Percentiles rank a stretch among this genome's conserved stretches.
Evolutionary conservation across 2,329 filamentous ascomycete genomes (phyloP).

Genomic region (Ophiostoma quercus): DNA sequence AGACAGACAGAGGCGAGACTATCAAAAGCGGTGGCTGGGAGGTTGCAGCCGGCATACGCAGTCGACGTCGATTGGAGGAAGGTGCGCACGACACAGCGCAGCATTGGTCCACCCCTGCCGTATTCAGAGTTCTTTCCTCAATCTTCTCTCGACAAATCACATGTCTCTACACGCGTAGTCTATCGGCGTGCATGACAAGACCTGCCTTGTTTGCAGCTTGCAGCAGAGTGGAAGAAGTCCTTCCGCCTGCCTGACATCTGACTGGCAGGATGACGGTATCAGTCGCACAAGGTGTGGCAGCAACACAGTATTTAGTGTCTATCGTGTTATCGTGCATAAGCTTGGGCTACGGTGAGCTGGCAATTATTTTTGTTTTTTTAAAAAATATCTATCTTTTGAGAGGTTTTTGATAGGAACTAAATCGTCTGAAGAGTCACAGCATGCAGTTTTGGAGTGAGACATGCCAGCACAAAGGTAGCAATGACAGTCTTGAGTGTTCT

Average conservation of each 20-base stretch:
- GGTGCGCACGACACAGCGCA: background rate
- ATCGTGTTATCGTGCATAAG: background rate
- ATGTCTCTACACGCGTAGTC: conserved; percentile 20
- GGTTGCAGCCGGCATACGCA: conserved; percentile 4
- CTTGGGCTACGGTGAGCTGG: background rate
- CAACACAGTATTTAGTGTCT: background rate
- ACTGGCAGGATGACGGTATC: conserved; percentile 4
- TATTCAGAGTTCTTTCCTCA: too few relatives aligned
- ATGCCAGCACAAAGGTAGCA: background rate
- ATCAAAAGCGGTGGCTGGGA: conserved; percentile 24
- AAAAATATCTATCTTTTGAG: too few relatives aligned
- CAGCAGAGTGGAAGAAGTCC: background rate
- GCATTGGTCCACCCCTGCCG: conserved; percentile 2
- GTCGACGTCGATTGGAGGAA: background rate
- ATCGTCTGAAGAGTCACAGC: too few relatives aligned
- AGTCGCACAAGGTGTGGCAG: background rate
- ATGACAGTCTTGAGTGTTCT: too few relatives aligned
- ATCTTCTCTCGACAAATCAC: conserved; percentile 19
- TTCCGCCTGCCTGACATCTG: background rate
- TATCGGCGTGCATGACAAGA: background rate
- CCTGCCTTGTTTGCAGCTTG: conserved; percentile 15
- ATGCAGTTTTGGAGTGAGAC: background rate
- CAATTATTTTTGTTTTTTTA: too few relatives aligned
- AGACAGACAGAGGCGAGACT: background rate
- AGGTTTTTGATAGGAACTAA: too few relatives aligned